These are phyloP conservation scores for Backusella circina DNA, from an alignment of 192 early-diverging fungal genomes.

Conservation along the genomic window DNA sequence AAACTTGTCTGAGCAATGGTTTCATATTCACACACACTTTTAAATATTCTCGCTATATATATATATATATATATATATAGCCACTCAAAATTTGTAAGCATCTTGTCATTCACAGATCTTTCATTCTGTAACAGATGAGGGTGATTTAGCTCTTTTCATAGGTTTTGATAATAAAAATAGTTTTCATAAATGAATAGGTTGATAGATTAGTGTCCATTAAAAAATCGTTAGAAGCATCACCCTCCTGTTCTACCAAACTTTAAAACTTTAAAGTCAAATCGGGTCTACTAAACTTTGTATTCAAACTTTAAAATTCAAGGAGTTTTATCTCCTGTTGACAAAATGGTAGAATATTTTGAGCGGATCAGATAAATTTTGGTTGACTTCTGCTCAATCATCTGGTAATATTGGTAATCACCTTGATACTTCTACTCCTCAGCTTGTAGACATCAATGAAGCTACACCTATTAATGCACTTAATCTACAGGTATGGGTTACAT, in stretches of 20 bases:
- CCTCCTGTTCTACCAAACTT: neutral
- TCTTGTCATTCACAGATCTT: too few relatives aligned
- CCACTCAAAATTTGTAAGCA: too few relatives aligned
- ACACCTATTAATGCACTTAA: too few relatives aligned
- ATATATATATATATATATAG: too few relatives aligned
- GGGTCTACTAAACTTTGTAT: neutral
- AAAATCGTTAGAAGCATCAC: too few relatives aligned
- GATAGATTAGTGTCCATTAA: too few relatives aligned
- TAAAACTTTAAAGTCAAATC: neutral
- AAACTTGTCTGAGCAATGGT: neutral
- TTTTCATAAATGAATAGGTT: too few relatives aligned
- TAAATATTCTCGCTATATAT: neutral
- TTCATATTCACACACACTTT: neutral
- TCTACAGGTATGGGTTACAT: too few relatives aligned
- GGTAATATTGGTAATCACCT: neutral
- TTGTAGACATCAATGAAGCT: neutral
- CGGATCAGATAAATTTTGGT: neutral
- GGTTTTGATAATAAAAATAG: too few relatives aligned
- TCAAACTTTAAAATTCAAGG: neutral
- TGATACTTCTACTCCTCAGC: neutral
- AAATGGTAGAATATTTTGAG: neutral
- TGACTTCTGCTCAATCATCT: neutral
- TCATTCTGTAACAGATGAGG: too few relatives aligned
- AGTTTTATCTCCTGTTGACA: neutral
- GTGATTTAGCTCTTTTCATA: too few relatives aligned